Evolutionary conservation across 495 filamentous ascomycete genomes (phyloP).

Genomic region (Corynascus novoguineensis): DNA sequence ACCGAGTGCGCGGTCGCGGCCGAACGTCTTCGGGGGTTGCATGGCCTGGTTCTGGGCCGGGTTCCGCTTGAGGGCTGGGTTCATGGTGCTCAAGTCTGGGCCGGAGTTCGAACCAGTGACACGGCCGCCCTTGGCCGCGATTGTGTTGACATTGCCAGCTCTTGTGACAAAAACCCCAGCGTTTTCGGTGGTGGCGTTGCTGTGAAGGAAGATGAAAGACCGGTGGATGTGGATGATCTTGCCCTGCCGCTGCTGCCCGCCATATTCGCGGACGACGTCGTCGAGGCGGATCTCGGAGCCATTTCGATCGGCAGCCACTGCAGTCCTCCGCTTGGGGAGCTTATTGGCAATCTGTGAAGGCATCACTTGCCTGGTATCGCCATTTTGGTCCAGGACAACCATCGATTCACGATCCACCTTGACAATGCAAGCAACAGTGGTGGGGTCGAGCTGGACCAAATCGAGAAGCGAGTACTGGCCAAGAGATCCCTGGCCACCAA

Average conservation of each 20-base stretch:
- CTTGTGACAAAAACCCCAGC: slow-evolving; percentile 86
- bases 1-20: slow-evolving; percentile 79
- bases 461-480: slow-evolving; percentile 89
- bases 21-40: slow-evolving; percentile 71
- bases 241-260: slow-evolving; percentile 78
- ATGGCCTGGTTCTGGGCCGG: slow-evolving; percentile 49
- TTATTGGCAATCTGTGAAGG: slow-evolving; percentile 89
- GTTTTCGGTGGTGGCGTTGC: slow-evolving; percentile 77
- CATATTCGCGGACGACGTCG: slow-evolving; percentile 85
- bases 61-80: slow-evolving; percentile 73
- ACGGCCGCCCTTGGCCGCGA: slow-evolving; percentile 86
- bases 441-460: slow-evolving; percentile 85
- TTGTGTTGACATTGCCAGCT: slow-evolving; percentile 74
- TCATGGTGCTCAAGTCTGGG: slow-evolving; percentile 86
- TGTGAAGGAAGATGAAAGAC: slow-evolving; percentile 81
- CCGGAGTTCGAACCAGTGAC: slow-evolving; percentile 51
- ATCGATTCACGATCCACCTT: slow-evolving; percentile 93
- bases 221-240: slow-evolving; percentile 89
- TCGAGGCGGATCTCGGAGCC: slow-evolving; percentile 89
- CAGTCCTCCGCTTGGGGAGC: slow-evolving; percentile 68
- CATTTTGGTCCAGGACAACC: slow-evolving; percentile 84
- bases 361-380: slow-evolving; percentile 71
- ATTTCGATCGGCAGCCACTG: slow-evolving; percentile 87
- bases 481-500: slow-evolving; percentile 69
- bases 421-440: slow-evolving; percentile 86